These are phyloP conservation scores for Ceratocystis papillata DNA, from an alignment of 2,329 filamentous ascomycete species.

Conservation along the genomic window DNA sequence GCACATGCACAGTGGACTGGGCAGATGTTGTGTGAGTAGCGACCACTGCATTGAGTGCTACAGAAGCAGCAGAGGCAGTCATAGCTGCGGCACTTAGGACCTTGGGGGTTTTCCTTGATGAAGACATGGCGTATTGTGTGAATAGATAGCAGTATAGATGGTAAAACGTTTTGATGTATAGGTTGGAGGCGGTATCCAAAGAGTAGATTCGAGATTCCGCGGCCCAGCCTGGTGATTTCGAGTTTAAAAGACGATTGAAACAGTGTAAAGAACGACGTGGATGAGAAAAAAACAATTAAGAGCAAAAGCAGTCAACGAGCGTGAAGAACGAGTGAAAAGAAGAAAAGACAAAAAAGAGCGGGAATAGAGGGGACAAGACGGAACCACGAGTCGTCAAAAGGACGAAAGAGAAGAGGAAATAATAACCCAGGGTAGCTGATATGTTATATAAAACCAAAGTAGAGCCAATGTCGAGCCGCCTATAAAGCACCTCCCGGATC, in stretches of 20 bases:
- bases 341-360: slow-evolving; percentile 7
- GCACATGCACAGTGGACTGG: slow-evolving; percentile 19
- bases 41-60: slow-evolving; percentile 19
- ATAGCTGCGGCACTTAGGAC: slow-evolving; percentile 19
- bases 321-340: neutral
- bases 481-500: neutral
- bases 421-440: neutral
- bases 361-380: neutral
- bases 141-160: neutral
- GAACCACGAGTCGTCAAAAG: too few relatives aligned
- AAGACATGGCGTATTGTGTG: slow-evolving; percentile 16
- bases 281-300: neutral
- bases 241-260: neutral
- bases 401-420: neutral
- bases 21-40: slow-evolving; percentile 20
- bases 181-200: neutral
- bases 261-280: neutral
- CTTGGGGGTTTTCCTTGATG: slow-evolving; percentile 15
- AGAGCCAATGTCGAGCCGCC: neutral
- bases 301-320: slow-evolving; percentile 3
- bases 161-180: neutral
- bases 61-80: slow-evolving; percentile 16
- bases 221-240: slow-evolving; percentile 12
- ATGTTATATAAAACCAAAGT: slow-evolving; percentile 7
- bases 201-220: slow-evolving; percentile 1